These are phyloP conservation scores for Trichomonas gallinae DNA, from an alignment of 208 protist genomes.

Conservation along the genomic window DNA sequence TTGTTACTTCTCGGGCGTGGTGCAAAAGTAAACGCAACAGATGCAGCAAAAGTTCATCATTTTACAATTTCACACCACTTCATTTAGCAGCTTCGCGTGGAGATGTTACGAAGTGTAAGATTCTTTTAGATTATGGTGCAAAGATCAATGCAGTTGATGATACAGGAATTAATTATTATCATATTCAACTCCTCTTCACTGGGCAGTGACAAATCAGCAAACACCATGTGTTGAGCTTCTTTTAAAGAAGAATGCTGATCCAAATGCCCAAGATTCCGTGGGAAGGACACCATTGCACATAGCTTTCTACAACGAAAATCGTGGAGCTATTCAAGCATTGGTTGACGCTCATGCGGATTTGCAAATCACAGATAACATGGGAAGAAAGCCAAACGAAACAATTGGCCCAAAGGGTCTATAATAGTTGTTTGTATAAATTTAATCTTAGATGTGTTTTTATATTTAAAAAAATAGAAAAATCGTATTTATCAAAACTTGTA, in stretches of 20 bases:
- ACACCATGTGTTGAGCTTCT: not conserved
- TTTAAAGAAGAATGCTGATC: not conserved
- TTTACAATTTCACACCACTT: not conserved
- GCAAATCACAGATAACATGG: not conserved
- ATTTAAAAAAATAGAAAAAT: too few species aligned
- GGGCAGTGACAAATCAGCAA: not conserved
- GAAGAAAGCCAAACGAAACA: not conserved
- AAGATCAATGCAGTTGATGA: slow-evolving; percentile 1
- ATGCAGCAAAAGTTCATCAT: not conserved
- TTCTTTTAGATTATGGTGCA: not conserved
- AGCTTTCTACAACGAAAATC: not conserved
- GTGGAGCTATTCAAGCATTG: not conserved
- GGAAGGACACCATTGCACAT: not conserved
- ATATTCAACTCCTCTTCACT: not conserved
- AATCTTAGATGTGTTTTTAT: too few species aligned
- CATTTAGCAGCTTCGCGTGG: not conserved
- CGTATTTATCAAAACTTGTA: too few species aligned
- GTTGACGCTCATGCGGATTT: not conserved
- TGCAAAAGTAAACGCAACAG: not conserved
- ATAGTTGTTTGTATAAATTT: not conserved
- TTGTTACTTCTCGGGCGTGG: not conserved
- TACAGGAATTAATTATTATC: not conserved
- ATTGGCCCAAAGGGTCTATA: not conserved
- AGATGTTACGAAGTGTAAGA: not conserved
- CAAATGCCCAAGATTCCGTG: not conserved